Evolutionary conservation across 805 yeast genomes (phyloP).

Genomic region (Kregervanrija pseudodelftensis): DNA sequence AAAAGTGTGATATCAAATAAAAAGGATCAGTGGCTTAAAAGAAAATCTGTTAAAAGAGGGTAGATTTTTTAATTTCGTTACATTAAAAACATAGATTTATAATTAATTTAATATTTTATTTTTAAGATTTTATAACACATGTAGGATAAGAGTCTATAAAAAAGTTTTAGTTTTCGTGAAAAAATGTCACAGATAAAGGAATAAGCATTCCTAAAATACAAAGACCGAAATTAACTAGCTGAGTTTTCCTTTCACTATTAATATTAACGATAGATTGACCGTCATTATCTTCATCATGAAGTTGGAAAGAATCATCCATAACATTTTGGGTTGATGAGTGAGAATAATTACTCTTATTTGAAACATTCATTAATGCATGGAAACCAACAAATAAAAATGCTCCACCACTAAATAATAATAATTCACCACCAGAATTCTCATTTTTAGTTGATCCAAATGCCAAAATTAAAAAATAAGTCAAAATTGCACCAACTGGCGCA

Average conservation of each 20-base stretch:
- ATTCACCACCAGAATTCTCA: conserved; percentile 37
- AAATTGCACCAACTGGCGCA: conserved; percentile 56
- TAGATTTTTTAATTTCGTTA: not conserved
- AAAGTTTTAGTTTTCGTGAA: conserved; percentile 15
- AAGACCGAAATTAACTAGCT: conserved; percentile 10
- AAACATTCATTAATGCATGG: conserved; percentile 40
- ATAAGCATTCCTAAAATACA: conserved; percentile 25
- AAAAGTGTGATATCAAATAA: conserved; percentile 15
- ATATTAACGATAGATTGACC: not conserved
- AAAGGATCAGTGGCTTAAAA: conserved; percentile 22
- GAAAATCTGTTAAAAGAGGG: conserved; percentile 20
- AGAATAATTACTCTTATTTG: conserved; percentile 18
- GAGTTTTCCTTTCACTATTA: not conserved
- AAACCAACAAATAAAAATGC: conserved; percentile 66
- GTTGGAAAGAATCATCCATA: not conserved
- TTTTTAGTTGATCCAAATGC: conserved; percentile 15
- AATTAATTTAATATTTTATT: not conserved
- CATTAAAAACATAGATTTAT: not conserved
- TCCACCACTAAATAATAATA: conserved; percentile 62
- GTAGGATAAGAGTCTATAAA: no score
- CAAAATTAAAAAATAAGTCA: conserved; percentile 32
- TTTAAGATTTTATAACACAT: no score
- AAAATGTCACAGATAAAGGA: conserved; percentile 21
- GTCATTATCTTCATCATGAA: conserved; percentile 15
- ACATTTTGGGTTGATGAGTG: not conserved